phyloP scores from a whole-genome alignment of 192 early-diverging fungal species.

The Mortierella alpina region DNA sequence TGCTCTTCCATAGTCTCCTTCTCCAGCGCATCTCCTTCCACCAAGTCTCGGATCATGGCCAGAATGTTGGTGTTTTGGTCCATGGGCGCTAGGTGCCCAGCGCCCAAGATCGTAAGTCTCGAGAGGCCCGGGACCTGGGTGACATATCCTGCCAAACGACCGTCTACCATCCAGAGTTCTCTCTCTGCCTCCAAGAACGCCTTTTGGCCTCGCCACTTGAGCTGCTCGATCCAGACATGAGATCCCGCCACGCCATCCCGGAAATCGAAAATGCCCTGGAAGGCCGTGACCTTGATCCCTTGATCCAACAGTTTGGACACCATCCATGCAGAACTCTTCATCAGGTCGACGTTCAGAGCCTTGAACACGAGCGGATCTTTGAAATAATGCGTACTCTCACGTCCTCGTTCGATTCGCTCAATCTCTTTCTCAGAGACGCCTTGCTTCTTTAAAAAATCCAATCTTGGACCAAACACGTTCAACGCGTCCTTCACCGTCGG shows the following conservation, averaged over 20 bases:
- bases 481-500: conserved; percentile 64
- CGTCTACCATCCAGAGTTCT: conserved; percentile 56
- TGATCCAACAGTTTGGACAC: conserved; percentile 67
- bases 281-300: conserved; percentile 67
- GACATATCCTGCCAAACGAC: conserved; percentile 67
- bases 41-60: conserved; percentile 59
- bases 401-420: conserved; percentile 23
- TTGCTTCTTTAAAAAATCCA: conserved; percentile 46
- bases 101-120: conserved; percentile 70
- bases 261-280: conserved; percentile 88
- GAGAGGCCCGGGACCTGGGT: conserved; percentile 64
- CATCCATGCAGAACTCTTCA: conserved; percentile 68
- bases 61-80: conserved; percentile 63
- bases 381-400: conserved; percentile 14
- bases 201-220: conserved; percentile 59
- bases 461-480: conserved; percentile 65
- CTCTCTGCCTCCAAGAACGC: conserved; percentile 63
- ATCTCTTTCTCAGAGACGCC: conserved; percentile 20
- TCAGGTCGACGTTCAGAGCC: conserved; percentile 65
- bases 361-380: conserved; percentile 32
- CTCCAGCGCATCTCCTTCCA: conserved; percentile 32
- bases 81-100: conserved; percentile 80
- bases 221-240: conserved; percentile 74
- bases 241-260: conserved; percentile 78
- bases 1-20: background rate